A percentile compares a stretch with the other conserved stretches of the same genome.
These are phyloP conservation scores for Chaetomiaceae sp. DNA, from an alignment of 2,329 filamentous ascomycete species.

Conservation along the genomic window DNA sequence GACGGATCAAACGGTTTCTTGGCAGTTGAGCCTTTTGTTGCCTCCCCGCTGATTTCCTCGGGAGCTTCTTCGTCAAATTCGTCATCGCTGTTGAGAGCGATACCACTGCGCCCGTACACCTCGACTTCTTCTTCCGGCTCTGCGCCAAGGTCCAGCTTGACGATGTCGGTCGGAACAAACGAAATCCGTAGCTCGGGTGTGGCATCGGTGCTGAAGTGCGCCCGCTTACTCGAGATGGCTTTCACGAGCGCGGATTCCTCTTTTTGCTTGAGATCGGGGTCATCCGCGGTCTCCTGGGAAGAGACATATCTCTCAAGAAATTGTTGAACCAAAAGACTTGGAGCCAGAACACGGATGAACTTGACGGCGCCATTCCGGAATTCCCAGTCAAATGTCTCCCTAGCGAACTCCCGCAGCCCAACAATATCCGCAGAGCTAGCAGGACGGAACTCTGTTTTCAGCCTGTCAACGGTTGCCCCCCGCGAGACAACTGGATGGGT, in stretches of 20 bases:
- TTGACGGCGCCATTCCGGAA: slow-evolving; percentile 75
- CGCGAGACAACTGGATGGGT: slow-evolving; percentile 79
- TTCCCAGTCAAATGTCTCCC: slow-evolving; percentile 82
- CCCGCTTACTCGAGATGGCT: slow-evolving; percentile 61
- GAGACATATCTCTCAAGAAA: slow-evolving; percentile 35
- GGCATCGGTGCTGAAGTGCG: slow-evolving; percentile 69
- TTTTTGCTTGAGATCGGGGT: slow-evolving; percentile 35
- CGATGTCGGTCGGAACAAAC: slow-evolving; percentile 70
- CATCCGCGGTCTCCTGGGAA: slow-evolving; percentile 19
- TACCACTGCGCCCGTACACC: slow-evolving; percentile 45
- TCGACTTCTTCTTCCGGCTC: slow-evolving; percentile 61
- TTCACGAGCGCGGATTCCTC: slow-evolving; percentile 54
- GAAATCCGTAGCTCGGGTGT: slow-evolving; percentile 73
- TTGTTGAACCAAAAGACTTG: slow-evolving; percentile 64
- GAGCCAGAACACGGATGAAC: slow-evolving; percentile 74
- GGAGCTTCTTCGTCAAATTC: slow-evolving; percentile 45
- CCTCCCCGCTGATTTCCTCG: slow-evolving; percentile 26
- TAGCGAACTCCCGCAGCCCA: slow-evolving; percentile 67
- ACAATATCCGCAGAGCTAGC: slow-evolving; percentile 58
- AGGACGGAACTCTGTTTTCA: slow-evolving; percentile 55
- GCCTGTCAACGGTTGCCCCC: slow-evolving; percentile 47
- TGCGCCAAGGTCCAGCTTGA: slow-evolving; percentile 67
- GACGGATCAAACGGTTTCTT: slow-evolving; percentile 58
- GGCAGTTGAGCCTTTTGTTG: slow-evolving; percentile 8
- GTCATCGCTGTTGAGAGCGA: slow-evolving; percentile 63